Evolutionary conservation across 2,329 filamentous ascomycete genomes (phyloP).

Genomic region (Ilyonectria robusta): DNA sequence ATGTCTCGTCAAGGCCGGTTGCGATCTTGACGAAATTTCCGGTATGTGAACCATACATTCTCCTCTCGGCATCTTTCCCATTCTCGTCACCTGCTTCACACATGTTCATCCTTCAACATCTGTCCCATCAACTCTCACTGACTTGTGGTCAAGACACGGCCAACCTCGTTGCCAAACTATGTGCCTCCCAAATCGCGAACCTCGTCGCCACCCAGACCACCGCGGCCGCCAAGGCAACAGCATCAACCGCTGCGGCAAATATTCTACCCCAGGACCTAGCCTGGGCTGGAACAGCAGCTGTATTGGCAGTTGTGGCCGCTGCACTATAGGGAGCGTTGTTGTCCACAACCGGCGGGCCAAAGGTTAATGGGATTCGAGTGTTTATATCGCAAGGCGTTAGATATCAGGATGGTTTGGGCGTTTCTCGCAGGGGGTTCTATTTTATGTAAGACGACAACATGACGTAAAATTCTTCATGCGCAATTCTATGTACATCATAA

Average conservation of each 20-base stretch:
- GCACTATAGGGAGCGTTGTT: conserved; percentile 6
- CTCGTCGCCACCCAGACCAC: conserved; percentile 17
- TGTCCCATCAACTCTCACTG: background rate
- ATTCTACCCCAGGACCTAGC: conserved; percentile 11
- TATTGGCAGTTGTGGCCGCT: conserved; percentile 20
- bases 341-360: background rate
- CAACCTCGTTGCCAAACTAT: conserved; percentile 23
- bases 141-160: conserved; percentile 10
- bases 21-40: conserved; percentile 52
- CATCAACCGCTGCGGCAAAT: conserved; percentile 18
- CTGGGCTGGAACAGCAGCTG: conserved; percentile 26
- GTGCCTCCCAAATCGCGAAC: conserved; percentile 20
- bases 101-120: background rate
- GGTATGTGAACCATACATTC: conserved; percentile 46
- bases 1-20: conserved; percentile 55
- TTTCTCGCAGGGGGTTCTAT: background rate
- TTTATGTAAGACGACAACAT: conserved; percentile 11
- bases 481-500: conserved; percentile 26
- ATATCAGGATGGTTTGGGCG: conserved; percentile 12
- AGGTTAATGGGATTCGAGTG: conserved; percentile 5
- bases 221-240: conserved; percentile 1
- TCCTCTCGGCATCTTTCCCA: background rate
- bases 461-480: conserved; percentile 7
- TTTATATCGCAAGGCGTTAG: conserved; percentile 18
- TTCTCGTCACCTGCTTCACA: background rate